phyloP scores from a whole-genome alignment of 2,329 filamentous ascomycete species.

The Trichoderma simmonsii region DNA sequence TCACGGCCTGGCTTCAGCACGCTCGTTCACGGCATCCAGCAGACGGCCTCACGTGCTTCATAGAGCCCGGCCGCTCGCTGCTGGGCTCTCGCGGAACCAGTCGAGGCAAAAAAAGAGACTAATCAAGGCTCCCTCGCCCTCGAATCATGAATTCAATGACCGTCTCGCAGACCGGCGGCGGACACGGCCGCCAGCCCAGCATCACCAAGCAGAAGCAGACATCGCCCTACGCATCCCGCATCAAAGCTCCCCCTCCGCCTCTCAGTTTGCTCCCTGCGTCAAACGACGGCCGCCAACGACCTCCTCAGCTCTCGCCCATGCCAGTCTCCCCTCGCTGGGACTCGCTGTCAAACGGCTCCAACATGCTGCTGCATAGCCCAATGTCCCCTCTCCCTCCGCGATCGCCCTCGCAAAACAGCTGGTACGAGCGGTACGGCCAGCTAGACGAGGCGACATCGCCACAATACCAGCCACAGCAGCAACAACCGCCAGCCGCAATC shows the following conservation, averaged over 20 bases:
- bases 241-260: slow-evolving; percentile 22
- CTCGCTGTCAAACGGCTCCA: slow-evolving; percentile 31
- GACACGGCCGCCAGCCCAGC: slow-evolving; percentile 18
- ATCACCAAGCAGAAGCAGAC: slow-evolving; percentile 23
- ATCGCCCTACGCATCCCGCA: slow-evolving; percentile 25
- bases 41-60: slow-evolving; percentile 12
- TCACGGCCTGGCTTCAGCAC: neutral
- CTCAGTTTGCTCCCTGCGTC: slow-evolving; percentile 8
- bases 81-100: slow-evolving; percentile 23
- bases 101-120: neutral
- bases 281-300: slow-evolving; percentile 4
- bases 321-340: slow-evolving; percentile 47
- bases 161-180: slow-evolving; percentile 20
- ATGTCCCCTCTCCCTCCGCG: slow-evolving; percentile 19
- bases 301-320: slow-evolving; percentile 32
- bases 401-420: slow-evolving; percentile 12
- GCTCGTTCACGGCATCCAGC: neutral
- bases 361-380: slow-evolving; percentile 27
- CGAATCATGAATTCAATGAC: slow-evolving; percentile 25
- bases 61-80: slow-evolving; percentile 21
- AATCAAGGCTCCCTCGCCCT: neutral
- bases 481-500: neutral
- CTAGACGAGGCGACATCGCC: slow-evolving; percentile 22
- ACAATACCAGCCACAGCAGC: slow-evolving; percentile 26
- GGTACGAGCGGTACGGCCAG: slow-evolving; percentile 20